Conservation (phyloP, 352 stramenopile species). For the Globisporangium ultimum region DNA sequence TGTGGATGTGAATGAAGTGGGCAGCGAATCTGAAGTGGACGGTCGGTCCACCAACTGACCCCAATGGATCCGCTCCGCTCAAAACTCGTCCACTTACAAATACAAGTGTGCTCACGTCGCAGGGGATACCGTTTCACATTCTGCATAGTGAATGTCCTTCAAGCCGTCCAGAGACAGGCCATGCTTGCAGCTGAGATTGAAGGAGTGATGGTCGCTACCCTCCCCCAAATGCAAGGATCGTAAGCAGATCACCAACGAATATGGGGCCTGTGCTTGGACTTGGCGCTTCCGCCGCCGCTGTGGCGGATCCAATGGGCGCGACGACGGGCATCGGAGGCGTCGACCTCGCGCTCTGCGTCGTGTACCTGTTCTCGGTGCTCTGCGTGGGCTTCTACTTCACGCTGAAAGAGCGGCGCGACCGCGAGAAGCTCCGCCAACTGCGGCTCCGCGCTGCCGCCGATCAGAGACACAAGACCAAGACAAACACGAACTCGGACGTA, state of each 20-base stretch:
- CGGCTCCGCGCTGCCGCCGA: slow-evolving; percentile 4
- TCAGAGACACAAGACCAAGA: slow-evolving; percentile 8
- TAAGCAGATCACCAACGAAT: too few relatives aligned
- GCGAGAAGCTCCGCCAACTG: slow-evolving; percentile 26
- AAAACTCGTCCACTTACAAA: slow-evolving; percentile 11
- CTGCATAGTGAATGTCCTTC: slow-evolving; percentile 3
- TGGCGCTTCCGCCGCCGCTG: too few relatives aligned
- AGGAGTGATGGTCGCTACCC: too few relatives aligned
- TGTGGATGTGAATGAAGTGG: too few relatives aligned
- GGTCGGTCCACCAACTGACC: too few relatives aligned
- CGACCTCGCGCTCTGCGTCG: slow-evolving; percentile 49
- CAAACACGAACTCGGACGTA: slow-evolving; percentile 7
- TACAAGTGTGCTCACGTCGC: slow-evolving; percentile 29
- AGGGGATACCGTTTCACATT: slow-evolving; percentile 3
- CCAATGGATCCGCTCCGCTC: background rate
- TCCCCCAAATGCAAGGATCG: too few relatives aligned
- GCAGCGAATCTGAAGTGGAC: too few relatives aligned
- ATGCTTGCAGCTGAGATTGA: too few relatives aligned
- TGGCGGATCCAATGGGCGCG: too few relatives aligned
- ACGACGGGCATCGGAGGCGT: slow-evolving; percentile 25
- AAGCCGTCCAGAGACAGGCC: too few relatives aligned
- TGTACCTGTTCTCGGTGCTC: slow-evolving; percentile 63
- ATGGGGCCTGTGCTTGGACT: too few relatives aligned
- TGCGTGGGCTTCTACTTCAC: slow-evolving; percentile 70
- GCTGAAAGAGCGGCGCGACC: slow-evolving; percentile 42